Evolutionary conservation across 139 green algal genomes (phyloP).

Genomic region (Trebouxia sp.): DNA sequence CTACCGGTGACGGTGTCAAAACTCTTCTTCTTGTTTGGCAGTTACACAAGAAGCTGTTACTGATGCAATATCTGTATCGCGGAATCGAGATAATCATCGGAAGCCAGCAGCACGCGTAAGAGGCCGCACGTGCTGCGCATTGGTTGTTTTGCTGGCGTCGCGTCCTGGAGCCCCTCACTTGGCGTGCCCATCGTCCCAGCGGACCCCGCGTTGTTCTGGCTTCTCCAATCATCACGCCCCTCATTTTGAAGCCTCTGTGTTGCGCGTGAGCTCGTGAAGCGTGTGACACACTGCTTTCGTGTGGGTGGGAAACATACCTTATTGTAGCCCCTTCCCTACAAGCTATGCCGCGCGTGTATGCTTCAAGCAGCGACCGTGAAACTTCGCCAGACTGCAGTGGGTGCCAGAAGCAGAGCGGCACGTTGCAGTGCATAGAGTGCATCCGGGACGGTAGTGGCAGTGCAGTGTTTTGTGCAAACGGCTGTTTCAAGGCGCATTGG

Average conservation of each 20-base stretch:
- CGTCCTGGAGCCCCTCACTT: not conserved
- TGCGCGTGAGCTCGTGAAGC: too few relatives aligned
- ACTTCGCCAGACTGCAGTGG: not conserved
- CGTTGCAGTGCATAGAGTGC: constrained; percentile 14
- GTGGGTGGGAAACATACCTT: not conserved
- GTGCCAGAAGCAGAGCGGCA: constrained; percentile 2
- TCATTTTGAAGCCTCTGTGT: not conserved
- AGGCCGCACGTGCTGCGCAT: not conserved
- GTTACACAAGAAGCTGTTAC: too few relatives aligned
- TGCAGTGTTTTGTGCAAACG: constrained; percentile 16
- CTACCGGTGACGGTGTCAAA: too few relatives aligned
- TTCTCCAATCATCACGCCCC: not conserved
- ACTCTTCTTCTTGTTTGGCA: too few relatives aligned
- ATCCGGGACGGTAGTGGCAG: constrained; percentile 18
- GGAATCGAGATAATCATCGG: not conserved
- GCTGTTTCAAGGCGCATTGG: constrained; percentile 22
- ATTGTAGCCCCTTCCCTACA: not conserved
- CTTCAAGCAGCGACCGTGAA: not conserved
- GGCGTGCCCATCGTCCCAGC: not conserved
- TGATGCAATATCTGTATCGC: not conserved
- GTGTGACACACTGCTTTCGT: too few relatives aligned
- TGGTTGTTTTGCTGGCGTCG: not conserved
- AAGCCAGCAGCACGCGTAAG: not conserved
- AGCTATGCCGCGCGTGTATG: not conserved
- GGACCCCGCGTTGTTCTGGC: too few relatives aligned